These are phyloP conservation scores for Aspergillus wentii DNA, from an alignment of 495 filamentous ascomycete genomes.

Conservation along the genomic window DNA sequence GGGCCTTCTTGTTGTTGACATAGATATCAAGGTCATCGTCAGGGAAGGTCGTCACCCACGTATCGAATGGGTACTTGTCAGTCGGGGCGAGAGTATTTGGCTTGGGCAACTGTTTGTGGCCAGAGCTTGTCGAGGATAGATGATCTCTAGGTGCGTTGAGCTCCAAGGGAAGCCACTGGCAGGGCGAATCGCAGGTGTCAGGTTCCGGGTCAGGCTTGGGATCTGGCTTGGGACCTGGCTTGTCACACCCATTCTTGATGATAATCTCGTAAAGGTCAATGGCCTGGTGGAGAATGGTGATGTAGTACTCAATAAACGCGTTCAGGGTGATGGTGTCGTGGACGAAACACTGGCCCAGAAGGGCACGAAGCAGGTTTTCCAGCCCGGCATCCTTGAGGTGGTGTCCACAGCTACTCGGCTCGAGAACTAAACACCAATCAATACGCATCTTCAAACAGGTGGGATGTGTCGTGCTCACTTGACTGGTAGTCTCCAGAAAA, in stretches of 20 bases:
- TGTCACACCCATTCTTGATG: background rate
- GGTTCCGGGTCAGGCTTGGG: background rate
- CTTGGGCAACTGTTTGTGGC: background rate
- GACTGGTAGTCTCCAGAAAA: background rate
- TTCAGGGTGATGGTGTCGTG: background rate
- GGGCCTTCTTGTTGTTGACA: background rate
- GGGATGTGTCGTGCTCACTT: background rate
- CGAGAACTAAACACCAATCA: background rate
- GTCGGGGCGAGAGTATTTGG: background rate
- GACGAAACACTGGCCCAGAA: background rate
- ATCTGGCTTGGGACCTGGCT: background rate
- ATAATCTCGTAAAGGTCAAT: slow-evolving; percentile 15
- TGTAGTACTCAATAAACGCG: slow-evolving; percentile 23
- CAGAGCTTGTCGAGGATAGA: background rate
- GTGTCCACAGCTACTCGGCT: background rate
- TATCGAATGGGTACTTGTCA: background rate
- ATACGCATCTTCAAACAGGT: background rate
- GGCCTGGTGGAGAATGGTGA: slow-evolving; percentile 11
- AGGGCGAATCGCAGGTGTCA: background rate
- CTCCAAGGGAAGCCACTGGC: background rate
- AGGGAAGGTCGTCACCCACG: background rate
- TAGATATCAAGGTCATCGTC: background rate
- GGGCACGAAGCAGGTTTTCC: background rate
- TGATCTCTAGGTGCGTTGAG: background rate
- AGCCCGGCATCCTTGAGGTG: background rate